phyloP scores from a whole-genome alignment of 257 asterid genomes.

The Scutellaria minor region DNA sequence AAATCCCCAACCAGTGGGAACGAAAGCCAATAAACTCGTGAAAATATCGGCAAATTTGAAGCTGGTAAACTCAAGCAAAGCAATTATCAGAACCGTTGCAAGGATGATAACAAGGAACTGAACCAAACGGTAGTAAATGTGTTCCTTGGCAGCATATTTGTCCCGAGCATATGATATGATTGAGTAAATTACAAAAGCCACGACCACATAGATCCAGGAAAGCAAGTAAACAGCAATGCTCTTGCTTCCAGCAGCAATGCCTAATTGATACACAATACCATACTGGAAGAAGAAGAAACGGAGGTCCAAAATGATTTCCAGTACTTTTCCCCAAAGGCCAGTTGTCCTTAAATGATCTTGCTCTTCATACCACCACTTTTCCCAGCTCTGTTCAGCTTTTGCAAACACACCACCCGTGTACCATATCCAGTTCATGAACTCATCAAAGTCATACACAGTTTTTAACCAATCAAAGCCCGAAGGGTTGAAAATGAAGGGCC shows the following conservation, averaged over 20 bases:
- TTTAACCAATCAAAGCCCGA: slow-evolving; percentile 97
- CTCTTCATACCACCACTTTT: slow-evolving; percentile 98
- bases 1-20: slow-evolving; percentile 98
- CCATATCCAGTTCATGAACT: slow-evolving; percentile 97
- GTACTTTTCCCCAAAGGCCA: slow-evolving; percentile 83
- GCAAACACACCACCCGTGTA: slow-evolving; percentile 89
- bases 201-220: slow-evolving; percentile 84
- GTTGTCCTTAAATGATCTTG: slow-evolving; percentile 96
- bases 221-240: slow-evolving; percentile 86
- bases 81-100: slow-evolving; percentile 59
- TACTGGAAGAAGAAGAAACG: slow-evolving; percentile 98
- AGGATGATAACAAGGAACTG: slow-evolving; percentile 88
- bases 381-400: slow-evolving; percentile 97
- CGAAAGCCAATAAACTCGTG: slow-evolving; percentile 86
- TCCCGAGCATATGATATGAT: slow-evolving; percentile 81
- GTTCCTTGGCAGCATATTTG: slow-evolving; percentile 89
- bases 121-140: slow-evolving; percentile 94
- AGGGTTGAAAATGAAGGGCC: slow-evolving; percentile 90
- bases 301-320: slow-evolving; percentile 81
- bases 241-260: slow-evolving; percentile 83
- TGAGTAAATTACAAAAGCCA: slow-evolving; percentile 66
- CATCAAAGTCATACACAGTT: slow-evolving; percentile 94
- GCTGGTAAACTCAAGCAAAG: slow-evolving; percentile 68
- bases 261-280: slow-evolving; percentile 91
- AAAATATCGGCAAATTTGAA: slow-evolving; percentile 76